phyloP scores from a whole-genome alignment of 2,329 filamentous ascomycete species.

The Ophiostoma novo-ulmi region DNA sequence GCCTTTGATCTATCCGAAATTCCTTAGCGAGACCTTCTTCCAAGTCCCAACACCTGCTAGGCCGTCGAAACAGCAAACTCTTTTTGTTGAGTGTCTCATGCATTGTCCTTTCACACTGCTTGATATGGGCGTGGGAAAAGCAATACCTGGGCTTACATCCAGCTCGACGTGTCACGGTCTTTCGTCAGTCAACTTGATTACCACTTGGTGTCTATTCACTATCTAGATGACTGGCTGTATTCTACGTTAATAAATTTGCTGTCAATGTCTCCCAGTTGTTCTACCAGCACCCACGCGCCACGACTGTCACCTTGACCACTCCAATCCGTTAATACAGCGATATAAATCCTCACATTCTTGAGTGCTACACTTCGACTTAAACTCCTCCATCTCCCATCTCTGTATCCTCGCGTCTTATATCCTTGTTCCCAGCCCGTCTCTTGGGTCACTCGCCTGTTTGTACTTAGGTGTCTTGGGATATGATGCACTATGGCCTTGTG shows the following conservation, averaged over 20 bases:
- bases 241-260: neutral
- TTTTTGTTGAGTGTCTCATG: conserved; percentile 5
- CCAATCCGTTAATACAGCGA: neutral
- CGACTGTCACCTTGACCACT: neutral
- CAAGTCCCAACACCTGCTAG: neutral
- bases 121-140: neutral
- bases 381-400: neutral
- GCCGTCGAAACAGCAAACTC: neutral
- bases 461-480: neutral
- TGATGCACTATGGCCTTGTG: neutral
- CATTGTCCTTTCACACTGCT: neutral
- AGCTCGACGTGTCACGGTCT: neutral
- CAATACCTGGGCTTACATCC: neutral
- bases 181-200: neutral
- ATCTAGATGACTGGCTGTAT: neutral
- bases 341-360: neutral
- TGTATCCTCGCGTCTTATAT: neutral
- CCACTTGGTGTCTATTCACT: neutral
- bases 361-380: neutral
- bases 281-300: neutral
- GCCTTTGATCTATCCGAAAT: neutral
- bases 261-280: neutral
- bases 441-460: neutral
- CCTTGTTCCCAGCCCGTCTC: conserved; percentile 6
- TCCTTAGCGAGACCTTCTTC: neutral